Base-by-base conservation (phyloP, 2,329 filamentous ascomycete species). In the Colletotrichum melonis region DNA sequence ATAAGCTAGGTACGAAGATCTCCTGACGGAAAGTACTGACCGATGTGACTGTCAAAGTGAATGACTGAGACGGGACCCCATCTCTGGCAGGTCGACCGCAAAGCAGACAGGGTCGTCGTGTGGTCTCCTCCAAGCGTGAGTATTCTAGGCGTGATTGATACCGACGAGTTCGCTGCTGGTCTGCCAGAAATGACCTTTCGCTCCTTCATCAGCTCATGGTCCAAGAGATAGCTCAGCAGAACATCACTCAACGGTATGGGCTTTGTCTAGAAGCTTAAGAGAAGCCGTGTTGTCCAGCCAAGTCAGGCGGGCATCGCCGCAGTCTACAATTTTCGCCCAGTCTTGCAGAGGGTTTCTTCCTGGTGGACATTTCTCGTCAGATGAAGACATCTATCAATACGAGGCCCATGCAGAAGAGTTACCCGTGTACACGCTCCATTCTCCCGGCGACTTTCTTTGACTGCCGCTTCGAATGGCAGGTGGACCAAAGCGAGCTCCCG, bases 251-350 rank as follows among this genome's bases (percentile, higher is more conserved):
- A 86, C 80, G 82, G 63, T 83, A 76, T 92, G 89, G 0, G 92
- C 92, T 79, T 93, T 91, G 68, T 90, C 92, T 87, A 96, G 93
- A 80, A 95, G 93, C 16, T 88, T 88, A 69, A 95, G 84, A 0
- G 94, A 94, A 0, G 95, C 84, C 0, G 86, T 89, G 80, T 95
- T 96, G 82, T 96, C 93, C 75, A 95, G 92, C 12, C 92, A 93
- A 0, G 92, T 94, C 73, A 95, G 86, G 1, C 92, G 92, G 68
- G 94, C 93, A 77, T 96, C 94, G 38, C 94, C 94, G 78, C 94
- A 95, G 83, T 96, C 94, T 49, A 94, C 87, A 59, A 96, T 87
- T 16, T 65, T 75, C 2, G 73, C 73, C 67, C 78, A 74, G 69
- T 67, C 75, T 64, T 59, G 49, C 57, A 75, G 69, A 6, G 65